Percentiles rank a stretch among this genome's conserved stretches.
These are phyloP conservation scores for Aspergillus hiratsukae DNA, from an alignment of 2,329 filamentous ascomycete species.

Conservation along the genomic window DNA sequence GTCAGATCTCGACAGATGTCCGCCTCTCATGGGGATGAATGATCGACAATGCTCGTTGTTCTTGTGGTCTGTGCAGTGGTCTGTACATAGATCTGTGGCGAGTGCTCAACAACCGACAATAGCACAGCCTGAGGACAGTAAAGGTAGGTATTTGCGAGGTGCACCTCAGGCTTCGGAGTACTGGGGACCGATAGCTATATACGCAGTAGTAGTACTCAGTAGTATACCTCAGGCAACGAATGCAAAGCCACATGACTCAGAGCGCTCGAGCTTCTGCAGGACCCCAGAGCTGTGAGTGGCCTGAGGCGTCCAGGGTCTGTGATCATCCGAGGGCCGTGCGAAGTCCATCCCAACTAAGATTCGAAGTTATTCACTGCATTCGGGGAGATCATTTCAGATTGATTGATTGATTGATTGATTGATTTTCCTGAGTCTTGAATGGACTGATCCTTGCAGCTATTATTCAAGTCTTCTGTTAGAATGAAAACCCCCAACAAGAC, in stretches of 20 bases:
- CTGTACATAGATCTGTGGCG: neutral
- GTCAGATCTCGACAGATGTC: neutral
- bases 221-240: neutral
- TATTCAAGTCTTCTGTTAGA: neutral
- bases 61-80: neutral
- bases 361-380: neutral
- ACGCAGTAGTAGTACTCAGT: neutral
- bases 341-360: neutral
- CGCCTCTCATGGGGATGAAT: neutral
- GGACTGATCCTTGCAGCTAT: neutral
- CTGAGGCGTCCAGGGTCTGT: constrained; percentile 13
- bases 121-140: too few relatives aligned
- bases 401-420: neutral
- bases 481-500: neutral
- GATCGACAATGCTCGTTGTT: neutral
- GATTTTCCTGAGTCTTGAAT: neutral
- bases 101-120: neutral
- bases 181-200: neutral
- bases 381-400: neutral
- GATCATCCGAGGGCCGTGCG: constrained; percentile 10
- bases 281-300: constrained; percentile 1
- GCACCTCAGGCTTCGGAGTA: neutral
- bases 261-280: neutral
- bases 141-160: too few relatives aligned
- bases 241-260: constrained; percentile 4